Percentiles rank a stretch among this genome's conserved stretches.
Evolutionary conservation across 179 eudicot species (phyloP).

Genomic region (Amaranthus tricolor): DNA sequence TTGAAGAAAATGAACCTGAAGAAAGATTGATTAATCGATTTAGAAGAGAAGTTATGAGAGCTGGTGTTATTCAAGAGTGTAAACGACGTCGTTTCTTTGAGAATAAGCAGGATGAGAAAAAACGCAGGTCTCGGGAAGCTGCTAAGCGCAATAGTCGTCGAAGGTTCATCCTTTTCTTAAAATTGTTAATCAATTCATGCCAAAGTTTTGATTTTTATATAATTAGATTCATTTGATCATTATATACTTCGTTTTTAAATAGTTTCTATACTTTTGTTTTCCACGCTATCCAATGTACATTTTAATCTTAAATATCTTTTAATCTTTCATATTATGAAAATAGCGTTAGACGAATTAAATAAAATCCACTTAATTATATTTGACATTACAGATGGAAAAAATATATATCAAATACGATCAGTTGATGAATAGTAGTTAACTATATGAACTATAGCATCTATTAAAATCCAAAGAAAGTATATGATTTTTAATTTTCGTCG

Average conservation of each 20-base stretch:
- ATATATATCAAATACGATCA: too few relatives aligned
- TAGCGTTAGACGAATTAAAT: too few relatives aligned
- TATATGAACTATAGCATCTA: too few relatives aligned
- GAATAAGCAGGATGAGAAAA: conserved; percentile 71
- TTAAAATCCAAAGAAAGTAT: too few relatives aligned
- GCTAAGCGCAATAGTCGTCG: conserved; percentile 88
- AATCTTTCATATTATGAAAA: too few relatives aligned
- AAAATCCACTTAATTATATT: too few relatives aligned
- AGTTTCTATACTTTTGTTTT: too few relatives aligned
- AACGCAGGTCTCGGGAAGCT: conserved; percentile 81
- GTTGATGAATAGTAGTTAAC: too few relatives aligned
- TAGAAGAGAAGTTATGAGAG: conserved; percentile 79
- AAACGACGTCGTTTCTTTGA: conserved; percentile 67
- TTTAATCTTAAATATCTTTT: too few relatives aligned
- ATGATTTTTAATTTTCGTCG: too few relatives aligned
- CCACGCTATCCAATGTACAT: too few relatives aligned
- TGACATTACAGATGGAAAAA: too few relatives aligned
- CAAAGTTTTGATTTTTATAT: not conserved
- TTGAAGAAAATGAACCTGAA: conserved; percentile 76
- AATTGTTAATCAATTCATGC: not conserved
- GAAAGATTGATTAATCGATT: conserved; percentile 63
- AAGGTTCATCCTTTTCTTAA: conserved; percentile 39
- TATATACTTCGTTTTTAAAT: not conserved
- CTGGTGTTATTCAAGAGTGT: conserved; percentile 83
- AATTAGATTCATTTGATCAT: not conserved